Base-by-base conservation (phyloP, 2,329 filamentous ascomycete species). In the Plenodomus tracheiphilus region DNA sequence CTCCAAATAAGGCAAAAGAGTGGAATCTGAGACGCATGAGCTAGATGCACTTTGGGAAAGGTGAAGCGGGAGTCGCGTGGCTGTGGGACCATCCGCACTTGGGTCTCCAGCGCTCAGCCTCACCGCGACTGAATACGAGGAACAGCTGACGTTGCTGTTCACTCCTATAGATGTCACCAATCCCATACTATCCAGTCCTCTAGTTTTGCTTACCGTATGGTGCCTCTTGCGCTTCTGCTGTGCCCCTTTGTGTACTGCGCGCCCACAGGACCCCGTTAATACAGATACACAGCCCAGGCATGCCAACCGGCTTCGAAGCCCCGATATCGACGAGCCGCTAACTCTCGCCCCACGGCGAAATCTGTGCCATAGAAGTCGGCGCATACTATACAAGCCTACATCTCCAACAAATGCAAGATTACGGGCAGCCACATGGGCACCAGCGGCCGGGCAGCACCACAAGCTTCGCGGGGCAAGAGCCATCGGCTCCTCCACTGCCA, bases 391-490 rank as follows among this genome's bases (percentile, higher is more conserved):
- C 4, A 32, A 11, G 28, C 28, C 28, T 8, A 11, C 11, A 11
- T 7, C 28, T 32, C 13, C 28, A 28, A 8, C 19, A 36, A 37
- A 71, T 71, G 69, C 68, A 72, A 57, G 66, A 64, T 45, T 71
- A 70, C 57, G 57, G 54, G 13, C 65, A 65, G 45, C 53, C 45
- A 22, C 47, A 54, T 28, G 64, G 53, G 19, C 69, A 69, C 28
- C 65, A 65, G 47, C 56, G 64, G 43, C 66, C 68, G n/a, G 65
- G 62, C 30, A 70, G 66, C 51, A 62, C 61, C 21, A 42, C 59
- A 34, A 61, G 65, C 50, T 70, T 66, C 49, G 47, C 57, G 39
- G 64, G 60, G 17, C 66, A 65, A 30, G 52, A 54, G 41, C 37
- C 30, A 15, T 21, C 13, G 22, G 46, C 38, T 5, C 48, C 51